A percentile compares a stretch with the other conserved stretches of the same genome.
phyloP scores from a whole-genome alignment of 148 eudicot species.

The Silene conica region DNA sequence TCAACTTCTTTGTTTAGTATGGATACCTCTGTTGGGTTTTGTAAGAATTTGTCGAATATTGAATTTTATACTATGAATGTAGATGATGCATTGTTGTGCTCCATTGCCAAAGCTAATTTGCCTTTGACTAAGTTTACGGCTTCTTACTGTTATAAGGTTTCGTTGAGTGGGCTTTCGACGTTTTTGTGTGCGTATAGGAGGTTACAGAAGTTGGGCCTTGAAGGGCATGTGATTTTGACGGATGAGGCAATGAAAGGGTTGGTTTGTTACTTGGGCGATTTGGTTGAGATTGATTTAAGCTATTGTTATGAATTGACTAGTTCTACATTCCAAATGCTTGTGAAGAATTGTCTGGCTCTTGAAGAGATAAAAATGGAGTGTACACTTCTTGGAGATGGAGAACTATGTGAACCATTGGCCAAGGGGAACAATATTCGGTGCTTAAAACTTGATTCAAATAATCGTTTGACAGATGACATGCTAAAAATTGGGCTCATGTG shows the following conservation, averaged over 20 bases:
- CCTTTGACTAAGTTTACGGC: background rate
- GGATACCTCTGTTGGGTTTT: background rate
- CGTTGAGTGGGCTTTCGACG: background rate
- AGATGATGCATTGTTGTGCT: background rate
- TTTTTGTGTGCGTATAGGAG: background rate
- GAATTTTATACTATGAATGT: background rate
- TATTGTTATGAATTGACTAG: background rate
- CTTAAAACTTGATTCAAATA: background rate
- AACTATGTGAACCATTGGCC: background rate
- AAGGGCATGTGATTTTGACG: background rate
- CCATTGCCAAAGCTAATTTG: constrained; percentile 3
- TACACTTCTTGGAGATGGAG: background rate
- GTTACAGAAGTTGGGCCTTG: background rate
- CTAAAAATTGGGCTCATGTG: background rate
- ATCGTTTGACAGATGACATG: background rate
- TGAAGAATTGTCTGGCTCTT: background rate
- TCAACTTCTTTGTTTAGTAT: background rate
- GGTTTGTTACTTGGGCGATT: background rate
- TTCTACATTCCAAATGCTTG: background rate
- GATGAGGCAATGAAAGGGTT: background rate
- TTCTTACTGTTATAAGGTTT: background rate
- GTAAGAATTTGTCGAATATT: background rate
- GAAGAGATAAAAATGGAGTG: background rate
- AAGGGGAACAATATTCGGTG: background rate
- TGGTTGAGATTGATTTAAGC: background rate